Percentiles rank a stretch among this genome's conserved stretches.
phyloP scores from a whole-genome alignment of 2,329 filamentous ascomycete genomes.

The Calonectria pseudoreteaudii region DNA sequence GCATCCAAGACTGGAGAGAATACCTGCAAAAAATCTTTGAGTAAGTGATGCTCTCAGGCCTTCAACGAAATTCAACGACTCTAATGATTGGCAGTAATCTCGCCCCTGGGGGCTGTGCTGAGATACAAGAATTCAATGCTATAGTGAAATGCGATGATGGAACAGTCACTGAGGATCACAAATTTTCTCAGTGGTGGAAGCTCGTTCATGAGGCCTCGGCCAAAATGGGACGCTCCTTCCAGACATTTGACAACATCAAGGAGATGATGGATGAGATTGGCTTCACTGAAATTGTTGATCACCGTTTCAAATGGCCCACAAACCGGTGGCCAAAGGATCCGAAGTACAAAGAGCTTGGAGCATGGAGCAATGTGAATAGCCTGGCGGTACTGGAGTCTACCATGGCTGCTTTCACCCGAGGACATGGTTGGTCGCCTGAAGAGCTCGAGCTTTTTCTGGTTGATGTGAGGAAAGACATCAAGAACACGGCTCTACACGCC shows the following conservation, averaged over 20 bases:
- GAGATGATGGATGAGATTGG: conserved; percentile 58
- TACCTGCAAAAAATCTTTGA: not conserved
- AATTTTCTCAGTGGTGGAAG: conserved; percentile 38
- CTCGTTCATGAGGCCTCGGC: conserved; percentile 43
- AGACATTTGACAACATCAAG: conserved; percentile 36
- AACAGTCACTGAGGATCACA: conserved; percentile 30
- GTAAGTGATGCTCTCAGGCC: not conserved
- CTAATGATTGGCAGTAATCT: conserved; percentile 25
- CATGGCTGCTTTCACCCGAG: conserved; percentile 44
- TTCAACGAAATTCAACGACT: rapidly evolving
- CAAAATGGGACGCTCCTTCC: conserved; percentile 44
- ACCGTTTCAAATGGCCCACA: conserved; percentile 59
- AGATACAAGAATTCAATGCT: conserved; percentile 36
- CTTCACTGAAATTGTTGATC: conserved; percentile 61
- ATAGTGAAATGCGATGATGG: conserved; percentile 31
- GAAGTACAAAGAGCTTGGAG: conserved; percentile 62
- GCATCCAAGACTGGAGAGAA: not conserved
- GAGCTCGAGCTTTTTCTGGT: conserved; percentile 38
- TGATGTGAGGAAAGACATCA: conserved; percentile 36
- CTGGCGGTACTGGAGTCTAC: conserved; percentile 43
- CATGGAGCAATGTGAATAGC: conserved; percentile 41
- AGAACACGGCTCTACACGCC: conserved; percentile 38
- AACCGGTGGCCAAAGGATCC: conserved; percentile 63
- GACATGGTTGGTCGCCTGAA: conserved; percentile 35
- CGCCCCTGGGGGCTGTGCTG: conserved; percentile 31